phyloP scores from a whole-genome alignment of 2,329 filamentous ascomycete species.

The Arthrobotrys entomopaga region DNA sequence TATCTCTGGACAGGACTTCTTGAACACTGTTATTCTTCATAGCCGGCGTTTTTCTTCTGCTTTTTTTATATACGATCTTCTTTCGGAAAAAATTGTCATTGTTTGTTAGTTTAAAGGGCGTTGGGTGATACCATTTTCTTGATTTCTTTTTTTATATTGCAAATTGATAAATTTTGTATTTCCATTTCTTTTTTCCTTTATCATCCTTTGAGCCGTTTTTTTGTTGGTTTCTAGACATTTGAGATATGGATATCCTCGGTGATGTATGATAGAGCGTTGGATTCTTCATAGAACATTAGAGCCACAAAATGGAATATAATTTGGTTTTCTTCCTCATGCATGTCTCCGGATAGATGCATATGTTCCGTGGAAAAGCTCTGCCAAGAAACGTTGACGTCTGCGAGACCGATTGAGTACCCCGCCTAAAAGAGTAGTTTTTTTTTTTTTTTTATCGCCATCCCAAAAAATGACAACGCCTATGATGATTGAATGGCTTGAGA shows the following conservation, averaged over 20 bases:
- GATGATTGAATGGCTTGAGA: too few species aligned
- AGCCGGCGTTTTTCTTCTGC: slow-evolving; percentile 33
- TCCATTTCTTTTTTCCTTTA: too few species aligned
- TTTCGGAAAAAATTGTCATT: slow-evolving; percentile 1
- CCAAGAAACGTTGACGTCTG: not conserved
- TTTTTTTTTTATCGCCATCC: too few species aligned
- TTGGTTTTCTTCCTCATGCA: not conserved
- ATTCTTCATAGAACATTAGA: slow-evolving; percentile 32
- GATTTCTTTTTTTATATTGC: too few species aligned
- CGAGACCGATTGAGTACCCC: not conserved
- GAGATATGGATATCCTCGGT: slow-evolving; percentile 10
- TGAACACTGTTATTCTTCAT: slow-evolving; percentile 10
- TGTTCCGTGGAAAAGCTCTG: not conserved
- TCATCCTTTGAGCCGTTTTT: slow-evolving; percentile 2
- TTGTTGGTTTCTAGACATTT: slow-evolving; percentile 17
- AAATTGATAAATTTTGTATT: too few species aligned
- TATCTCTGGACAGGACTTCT: slow-evolving; percentile 7
- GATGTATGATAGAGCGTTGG: slow-evolving; percentile 48
- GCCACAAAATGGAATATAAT: slow-evolving; percentile 2
- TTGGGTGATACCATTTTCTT: slow-evolving; percentile 41
- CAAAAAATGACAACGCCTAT: too few species aligned
- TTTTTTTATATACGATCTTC: too few species aligned
- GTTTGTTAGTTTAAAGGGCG: slow-evolving; percentile 13
- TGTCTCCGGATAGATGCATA: not conserved
- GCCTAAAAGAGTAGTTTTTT: too few species aligned